phyloP scores from a whole-genome alignment of 768 basidiomycete species.

The Phallus indusiatus region DNA sequence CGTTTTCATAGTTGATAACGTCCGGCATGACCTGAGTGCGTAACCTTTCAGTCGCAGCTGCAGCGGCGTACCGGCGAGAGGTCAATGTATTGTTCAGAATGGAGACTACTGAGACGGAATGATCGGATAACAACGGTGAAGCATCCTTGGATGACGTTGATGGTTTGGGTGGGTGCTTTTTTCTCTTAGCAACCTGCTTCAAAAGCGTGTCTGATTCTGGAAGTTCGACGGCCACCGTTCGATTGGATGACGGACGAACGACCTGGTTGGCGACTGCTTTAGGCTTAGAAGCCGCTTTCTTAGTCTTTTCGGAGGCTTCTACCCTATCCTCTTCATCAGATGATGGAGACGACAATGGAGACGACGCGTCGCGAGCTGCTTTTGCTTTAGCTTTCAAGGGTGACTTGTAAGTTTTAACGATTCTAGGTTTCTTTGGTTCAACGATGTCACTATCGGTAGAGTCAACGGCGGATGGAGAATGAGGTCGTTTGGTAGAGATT shows the following conservation, averaged over 20 bases:
- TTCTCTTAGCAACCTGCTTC: constrained; percentile 20
- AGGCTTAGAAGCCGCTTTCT: not conserved
- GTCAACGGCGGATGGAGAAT: not conserved
- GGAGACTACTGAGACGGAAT: not conserved
- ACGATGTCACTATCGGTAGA: not conserved
- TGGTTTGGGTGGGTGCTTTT: not conserved
- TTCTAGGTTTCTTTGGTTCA: not conserved
- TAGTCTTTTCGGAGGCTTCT: not conserved
- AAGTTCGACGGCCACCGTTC: constrained; percentile 2
- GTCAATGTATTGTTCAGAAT: constrained; percentile 1
- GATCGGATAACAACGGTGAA: not conserved
- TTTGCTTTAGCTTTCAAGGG: not conserved
- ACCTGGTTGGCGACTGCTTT: not conserved
- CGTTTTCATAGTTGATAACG: constrained; percentile 55
- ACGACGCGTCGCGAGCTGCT: not conserved
- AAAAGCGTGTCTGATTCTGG: not conserved
- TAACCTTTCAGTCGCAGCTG: constrained; percentile 36
- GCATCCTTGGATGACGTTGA: not conserved
- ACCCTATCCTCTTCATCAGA: not conserved
- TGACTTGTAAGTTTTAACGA: not conserved
- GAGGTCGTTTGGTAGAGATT: not conserved
- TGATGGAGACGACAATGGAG: not conserved
- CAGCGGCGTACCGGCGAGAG: constrained; percentile 41
- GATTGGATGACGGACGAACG: constrained; percentile 3
- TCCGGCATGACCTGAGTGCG: constrained; percentile 67